Conservation (phyloP, 352 stramenopile genomes). For the Pythium coloratum region DNA sequence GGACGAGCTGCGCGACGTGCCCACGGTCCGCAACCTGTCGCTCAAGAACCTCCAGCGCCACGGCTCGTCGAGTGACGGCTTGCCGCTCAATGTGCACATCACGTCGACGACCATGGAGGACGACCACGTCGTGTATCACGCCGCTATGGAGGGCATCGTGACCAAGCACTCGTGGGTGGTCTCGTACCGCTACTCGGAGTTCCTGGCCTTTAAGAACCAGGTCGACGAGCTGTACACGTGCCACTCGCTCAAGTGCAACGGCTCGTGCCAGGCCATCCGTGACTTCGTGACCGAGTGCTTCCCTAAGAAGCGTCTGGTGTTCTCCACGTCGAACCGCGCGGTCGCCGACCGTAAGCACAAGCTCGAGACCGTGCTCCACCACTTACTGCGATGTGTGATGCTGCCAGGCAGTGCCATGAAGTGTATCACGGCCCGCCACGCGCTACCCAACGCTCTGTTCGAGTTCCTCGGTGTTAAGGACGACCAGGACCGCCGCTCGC, state of each 20-base stretch:
- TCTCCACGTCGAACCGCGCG: conserved; percentile 35
- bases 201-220: conserved; percentile 48
- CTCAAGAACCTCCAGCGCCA: conserved; percentile 33
- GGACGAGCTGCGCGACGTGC: conserved; percentile 12
- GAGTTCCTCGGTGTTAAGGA: conserved; percentile 60
- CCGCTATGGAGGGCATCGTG: conserved; percentile 43
- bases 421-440: conserved; percentile 48
- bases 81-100: conserved; percentile 52
- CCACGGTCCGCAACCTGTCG: conserved; percentile 32
- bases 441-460: conserved; percentile 54
- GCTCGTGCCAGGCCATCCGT: conserved; percentile 68
- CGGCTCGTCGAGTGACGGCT: conserved; percentile 17
- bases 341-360: conserved; percentile 52
- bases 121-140: conserved; percentile 53
- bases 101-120: conserved; percentile 34
- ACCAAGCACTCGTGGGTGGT: conserved; percentile 52
- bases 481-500: conserved; percentile 48
- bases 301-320: conserved; percentile 52
- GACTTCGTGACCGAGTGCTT: conserved; percentile 64
- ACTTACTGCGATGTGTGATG: conserved; percentile 65
- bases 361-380: conserved; percentile 62
- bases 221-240: conserved; percentile 60
- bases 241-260: conserved; percentile 48
- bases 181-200: conserved; percentile 67
- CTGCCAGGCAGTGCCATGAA: conserved; percentile 71